Evolutionary conservation across 73 alveolate species (phyloP).

Genomic region (Paramecium caudatum): DNA sequence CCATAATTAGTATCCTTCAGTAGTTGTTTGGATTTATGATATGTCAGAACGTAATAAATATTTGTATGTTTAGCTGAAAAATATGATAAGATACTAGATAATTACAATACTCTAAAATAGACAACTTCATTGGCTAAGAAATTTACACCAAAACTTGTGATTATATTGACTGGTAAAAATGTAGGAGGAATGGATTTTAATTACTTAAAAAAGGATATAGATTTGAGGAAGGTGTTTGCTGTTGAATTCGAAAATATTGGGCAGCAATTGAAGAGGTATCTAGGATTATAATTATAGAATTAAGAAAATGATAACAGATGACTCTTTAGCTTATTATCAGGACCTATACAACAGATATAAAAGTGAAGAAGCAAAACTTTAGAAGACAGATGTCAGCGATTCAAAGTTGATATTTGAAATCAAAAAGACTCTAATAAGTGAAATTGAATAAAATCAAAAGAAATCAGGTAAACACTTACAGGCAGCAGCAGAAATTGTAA

Average conservation of each 20-base stretch:
- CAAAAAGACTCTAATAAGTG: constrained; percentile 15
- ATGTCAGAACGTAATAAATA: background rate
- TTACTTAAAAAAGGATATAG: constrained; percentile 31
- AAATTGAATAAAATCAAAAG: constrained; percentile 6
- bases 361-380: background rate
- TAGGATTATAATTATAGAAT: background rate
- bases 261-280: background rate
- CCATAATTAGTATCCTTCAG: constrained; percentile 33
- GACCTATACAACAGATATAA: constrained; percentile 22
- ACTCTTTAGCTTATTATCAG: background rate
- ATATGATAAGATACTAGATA: background rate
- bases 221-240: constrained; percentile 33
- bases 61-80: background rate
- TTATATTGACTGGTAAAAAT: constrained; percentile 21
- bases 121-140: background rate
- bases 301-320: constrained; percentile 41
- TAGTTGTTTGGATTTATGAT: constrained; percentile 40
- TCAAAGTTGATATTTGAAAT: constrained; percentile 39
- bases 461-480: constrained; percentile 15
- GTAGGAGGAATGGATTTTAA: constrained; percentile 8
- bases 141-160: constrained; percentile 16
- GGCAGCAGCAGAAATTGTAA: background rate
- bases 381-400: constrained; percentile 28
- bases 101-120: background rate
- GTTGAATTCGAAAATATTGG: constrained; percentile 37